Percentiles rank a stretch among this genome's conserved stretches.
Evolutionary conservation across 2,329 filamentous ascomycete species (phyloP).

Genomic region (Rhynchosporium agropyri): DNA sequence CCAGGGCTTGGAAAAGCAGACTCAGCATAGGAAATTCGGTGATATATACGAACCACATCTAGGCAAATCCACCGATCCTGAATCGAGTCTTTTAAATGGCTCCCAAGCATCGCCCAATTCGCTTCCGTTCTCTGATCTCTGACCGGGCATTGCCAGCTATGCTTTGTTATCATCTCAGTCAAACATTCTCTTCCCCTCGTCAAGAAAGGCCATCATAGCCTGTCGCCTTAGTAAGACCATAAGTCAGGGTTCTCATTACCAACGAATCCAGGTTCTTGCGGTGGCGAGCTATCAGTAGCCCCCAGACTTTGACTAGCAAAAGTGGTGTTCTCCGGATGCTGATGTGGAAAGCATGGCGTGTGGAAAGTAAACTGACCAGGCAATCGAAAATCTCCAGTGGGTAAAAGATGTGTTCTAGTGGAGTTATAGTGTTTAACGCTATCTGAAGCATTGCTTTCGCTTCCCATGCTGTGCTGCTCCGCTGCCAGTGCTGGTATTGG

Average conservation of each 20-base stretch:
- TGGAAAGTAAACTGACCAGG: constrained; percentile 29
- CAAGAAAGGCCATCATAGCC: too few species aligned
- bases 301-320: constrained; percentile 25
- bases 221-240: constrained; percentile 24
- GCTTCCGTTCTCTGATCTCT: too few species aligned
- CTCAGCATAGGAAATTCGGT: too few species aligned
- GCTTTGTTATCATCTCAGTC: too few species aligned
- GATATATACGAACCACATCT: too few species aligned
- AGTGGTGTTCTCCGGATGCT: constrained; percentile 15
- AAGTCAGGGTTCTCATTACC: constrained; percentile 20
- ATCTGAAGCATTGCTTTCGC: constrained; percentile 19
- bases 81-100: too few species aligned
- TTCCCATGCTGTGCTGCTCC: constrained; percentile 13
- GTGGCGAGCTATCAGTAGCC: constrained; percentile 16
- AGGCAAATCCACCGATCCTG: too few species aligned
- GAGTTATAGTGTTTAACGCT: constrained; percentile 22
- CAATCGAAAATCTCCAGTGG: constrained; percentile 26
- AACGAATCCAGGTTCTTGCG: constrained; percentile 31
- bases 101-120: too few species aligned
- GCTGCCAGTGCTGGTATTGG: background rate
- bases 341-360: constrained; percentile 25
- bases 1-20: too few species aligned
- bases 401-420: constrained; percentile 18
- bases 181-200: too few species aligned
- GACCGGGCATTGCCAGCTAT: too few species aligned